phyloP scores from a whole-genome alignment of 225 moss, liverwort and hornwort species.

The Physcomitrium patens region DNA sequence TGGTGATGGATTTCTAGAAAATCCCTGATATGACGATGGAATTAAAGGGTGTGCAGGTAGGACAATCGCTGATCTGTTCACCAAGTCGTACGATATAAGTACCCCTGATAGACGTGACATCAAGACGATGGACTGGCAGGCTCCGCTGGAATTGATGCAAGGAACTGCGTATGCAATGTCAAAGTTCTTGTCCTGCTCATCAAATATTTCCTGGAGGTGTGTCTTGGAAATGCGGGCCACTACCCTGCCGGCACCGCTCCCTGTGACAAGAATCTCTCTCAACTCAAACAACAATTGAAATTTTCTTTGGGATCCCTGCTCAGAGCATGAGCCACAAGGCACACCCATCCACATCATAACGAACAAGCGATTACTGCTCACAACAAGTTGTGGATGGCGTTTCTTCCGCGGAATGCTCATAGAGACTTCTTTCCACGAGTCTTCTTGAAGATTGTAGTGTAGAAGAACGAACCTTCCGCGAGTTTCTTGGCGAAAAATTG shows the following conservation, averaged over 20 bases:
- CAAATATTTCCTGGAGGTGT: slow-evolving; percentile 31
- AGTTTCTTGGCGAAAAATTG: slow-evolving; percentile 7
- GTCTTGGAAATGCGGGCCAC: neutral
- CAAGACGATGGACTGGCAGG: slow-evolving; percentile 19
- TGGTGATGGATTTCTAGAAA: neutral
- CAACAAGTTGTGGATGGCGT: slow-evolving; percentile 34
- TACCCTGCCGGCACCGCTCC: slow-evolving; percentile 14
- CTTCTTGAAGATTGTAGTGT: slow-evolving; percentile 19
- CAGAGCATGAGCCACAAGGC: neutral
- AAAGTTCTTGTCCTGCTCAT: slow-evolving; percentile 18
- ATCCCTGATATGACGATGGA: neutral
- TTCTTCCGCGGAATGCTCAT: slow-evolving; percentile 34
- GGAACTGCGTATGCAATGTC: slow-evolving; percentile 25
- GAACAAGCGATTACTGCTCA: slow-evolving; percentile 41
- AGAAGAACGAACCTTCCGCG: slow-evolving; percentile 24
- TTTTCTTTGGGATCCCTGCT: neutral
- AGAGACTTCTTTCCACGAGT: slow-evolving; percentile 24
- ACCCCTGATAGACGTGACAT: slow-evolving; percentile 24
- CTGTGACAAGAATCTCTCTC: slow-evolving; percentile 18
- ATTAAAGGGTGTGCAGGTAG: slow-evolving; percentile 20
- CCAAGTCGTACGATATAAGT: slow-evolving; percentile 20
- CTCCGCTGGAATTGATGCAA: slow-evolving; percentile 10
- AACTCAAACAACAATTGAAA: slow-evolving; percentile 22
- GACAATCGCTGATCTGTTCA: slow-evolving; percentile 3
- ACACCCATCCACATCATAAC: slow-evolving; percentile 31